Percentiles rank a stretch among this genome's conserved stretches.
phyloP scores from a whole-genome alignment of 768 basidiomycete genomes.

The Rhodotorula kratochvilovae region DNA sequence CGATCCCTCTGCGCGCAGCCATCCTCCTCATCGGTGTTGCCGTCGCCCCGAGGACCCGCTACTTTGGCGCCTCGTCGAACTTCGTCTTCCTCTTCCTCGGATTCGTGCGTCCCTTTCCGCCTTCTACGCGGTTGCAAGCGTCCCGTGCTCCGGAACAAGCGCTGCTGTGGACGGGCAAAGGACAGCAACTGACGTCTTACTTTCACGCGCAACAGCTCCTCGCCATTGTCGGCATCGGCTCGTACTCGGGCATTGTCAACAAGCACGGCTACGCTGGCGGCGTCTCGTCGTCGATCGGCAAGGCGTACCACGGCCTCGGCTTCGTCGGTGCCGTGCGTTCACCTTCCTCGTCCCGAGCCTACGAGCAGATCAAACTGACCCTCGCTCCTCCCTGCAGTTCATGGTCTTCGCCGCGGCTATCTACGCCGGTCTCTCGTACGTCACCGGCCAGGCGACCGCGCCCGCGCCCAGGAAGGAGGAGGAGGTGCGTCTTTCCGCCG shows the following conservation, averaged over 20 bases:
- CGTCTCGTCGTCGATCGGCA: background rate
- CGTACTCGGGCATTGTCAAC: background rate
- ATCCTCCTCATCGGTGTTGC: constrained; percentile 1
- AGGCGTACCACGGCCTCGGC: constrained; percentile 1
- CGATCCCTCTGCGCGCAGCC: no score
- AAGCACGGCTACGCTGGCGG: background rate
- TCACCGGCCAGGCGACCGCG: background rate
- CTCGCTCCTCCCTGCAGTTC: background rate
- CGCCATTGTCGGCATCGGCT: background rate
- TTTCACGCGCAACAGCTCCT: constrained; percentile 3
- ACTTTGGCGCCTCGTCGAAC: background rate
- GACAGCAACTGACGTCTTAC: no score
- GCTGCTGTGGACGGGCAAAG: no score
- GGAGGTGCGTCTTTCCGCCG: background rate
- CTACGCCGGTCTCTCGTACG: background rate
- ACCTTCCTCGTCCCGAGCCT: no score
- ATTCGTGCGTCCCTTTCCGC: background rate
- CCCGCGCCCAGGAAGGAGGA: background rate
- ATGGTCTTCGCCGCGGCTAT: background rate
- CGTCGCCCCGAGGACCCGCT: background rate
- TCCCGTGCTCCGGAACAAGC: no score
- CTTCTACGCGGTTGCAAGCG: background rate
- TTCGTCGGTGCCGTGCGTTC: background rate
- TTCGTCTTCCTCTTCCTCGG: constrained; percentile 11
- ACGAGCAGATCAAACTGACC: no score